phyloP scores from a whole-genome alignment of 2,329 filamentous ascomycete species.

The Celoporthe dispersa region DNA sequence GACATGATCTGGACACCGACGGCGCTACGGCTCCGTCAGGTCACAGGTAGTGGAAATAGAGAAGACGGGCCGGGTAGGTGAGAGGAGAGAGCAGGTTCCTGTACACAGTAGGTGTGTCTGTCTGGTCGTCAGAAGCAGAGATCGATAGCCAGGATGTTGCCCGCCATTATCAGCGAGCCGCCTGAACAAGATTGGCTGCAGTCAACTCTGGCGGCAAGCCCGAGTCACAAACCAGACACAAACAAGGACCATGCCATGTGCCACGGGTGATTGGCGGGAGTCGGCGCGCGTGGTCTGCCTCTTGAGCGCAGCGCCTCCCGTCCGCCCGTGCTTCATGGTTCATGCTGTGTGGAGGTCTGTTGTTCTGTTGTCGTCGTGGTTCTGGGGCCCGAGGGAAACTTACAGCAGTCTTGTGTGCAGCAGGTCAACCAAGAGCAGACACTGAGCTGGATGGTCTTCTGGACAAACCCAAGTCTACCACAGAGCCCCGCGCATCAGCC shows the following conservation, averaged over 20 bases:
- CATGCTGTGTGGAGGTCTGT: not conserved
- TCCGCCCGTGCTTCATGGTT: not conserved
- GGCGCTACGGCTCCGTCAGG: not conserved
- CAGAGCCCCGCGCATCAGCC: constrained; percentile 1
- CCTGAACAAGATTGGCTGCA: not conserved
- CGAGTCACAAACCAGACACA: not conserved
- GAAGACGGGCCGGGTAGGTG: constrained; percentile 3
- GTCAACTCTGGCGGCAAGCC: not conserved
- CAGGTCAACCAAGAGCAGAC: not conserved
- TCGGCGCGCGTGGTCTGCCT: not conserved
- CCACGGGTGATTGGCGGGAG: constrained; percentile 4
- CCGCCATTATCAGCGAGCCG: constrained; percentile 16
- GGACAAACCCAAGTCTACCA: not conserved
- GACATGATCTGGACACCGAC: constrained; percentile 25
- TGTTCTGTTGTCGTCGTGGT: not conserved
- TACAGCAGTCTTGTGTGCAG: not conserved
- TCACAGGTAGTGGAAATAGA: not conserved
- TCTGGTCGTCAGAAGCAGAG: constrained; percentile 9
- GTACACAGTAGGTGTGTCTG: constrained; percentile 4
- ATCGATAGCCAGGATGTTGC: constrained; percentile 7
- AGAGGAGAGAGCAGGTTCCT: not conserved
- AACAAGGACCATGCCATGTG: constrained; percentile 1
- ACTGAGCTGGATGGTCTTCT: not conserved
- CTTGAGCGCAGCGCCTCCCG: constrained; percentile 1
- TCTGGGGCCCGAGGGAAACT: constrained; percentile 1